These are phyloP conservation scores for Ophiocordyceps australis DNA, from an alignment of 2,329 filamentous ascomycete genomes.

Conservation along the genomic window DNA sequence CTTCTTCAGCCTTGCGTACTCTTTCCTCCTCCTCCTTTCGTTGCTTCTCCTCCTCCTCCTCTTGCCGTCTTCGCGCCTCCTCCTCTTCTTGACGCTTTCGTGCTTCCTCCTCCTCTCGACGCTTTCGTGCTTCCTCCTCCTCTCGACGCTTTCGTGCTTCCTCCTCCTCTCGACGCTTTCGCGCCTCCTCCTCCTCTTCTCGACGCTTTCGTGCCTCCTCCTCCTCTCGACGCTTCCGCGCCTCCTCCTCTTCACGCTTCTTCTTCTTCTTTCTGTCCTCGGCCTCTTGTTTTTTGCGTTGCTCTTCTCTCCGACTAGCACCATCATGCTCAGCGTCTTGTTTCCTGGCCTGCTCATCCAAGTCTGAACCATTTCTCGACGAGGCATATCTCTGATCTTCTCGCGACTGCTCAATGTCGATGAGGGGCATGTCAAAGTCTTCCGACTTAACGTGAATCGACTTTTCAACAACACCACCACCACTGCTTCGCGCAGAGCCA, in stretches of 20 bases:
- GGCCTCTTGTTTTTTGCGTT: conserved; percentile 11
- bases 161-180: conserved; percentile 14
- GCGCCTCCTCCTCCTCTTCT: conserved; percentile 18
- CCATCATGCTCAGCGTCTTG: conserved; percentile 15
- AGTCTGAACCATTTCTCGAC: conserved; percentile 17
- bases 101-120: conserved; percentile 16
- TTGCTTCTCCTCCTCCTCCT: conserved; percentile 18
- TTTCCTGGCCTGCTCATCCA: conserved; percentile 13
- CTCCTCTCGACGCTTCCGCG: conserved; percentile 13
- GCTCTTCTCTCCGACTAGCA: conserved; percentile 10
- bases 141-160: conserved; percentile 16
- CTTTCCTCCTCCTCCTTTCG: conserved; percentile 18
- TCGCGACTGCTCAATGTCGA: conserved; percentile 20
- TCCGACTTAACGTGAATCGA: conserved; percentile 38
- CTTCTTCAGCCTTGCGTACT: conserved; percentile 14
- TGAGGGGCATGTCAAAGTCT: conserved; percentile 37
- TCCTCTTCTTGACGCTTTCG: conserved; percentile 15
- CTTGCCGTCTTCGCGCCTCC: conserved; percentile 11
- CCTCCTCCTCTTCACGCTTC: conserved; percentile 12
- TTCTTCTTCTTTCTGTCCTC: conserved; percentile 18
- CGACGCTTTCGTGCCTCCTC: conserved; percentile 14
- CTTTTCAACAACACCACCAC: conserved; percentile 22
- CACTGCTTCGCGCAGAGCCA: conserved; percentile 19
- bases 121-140: conserved; percentile 15
- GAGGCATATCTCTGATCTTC: conserved; percentile 9